These are phyloP conservation scores for Ensete glaucum DNA, from an alignment of 176 grass and related monocot genomes.

Conservation along the genomic window DNA sequence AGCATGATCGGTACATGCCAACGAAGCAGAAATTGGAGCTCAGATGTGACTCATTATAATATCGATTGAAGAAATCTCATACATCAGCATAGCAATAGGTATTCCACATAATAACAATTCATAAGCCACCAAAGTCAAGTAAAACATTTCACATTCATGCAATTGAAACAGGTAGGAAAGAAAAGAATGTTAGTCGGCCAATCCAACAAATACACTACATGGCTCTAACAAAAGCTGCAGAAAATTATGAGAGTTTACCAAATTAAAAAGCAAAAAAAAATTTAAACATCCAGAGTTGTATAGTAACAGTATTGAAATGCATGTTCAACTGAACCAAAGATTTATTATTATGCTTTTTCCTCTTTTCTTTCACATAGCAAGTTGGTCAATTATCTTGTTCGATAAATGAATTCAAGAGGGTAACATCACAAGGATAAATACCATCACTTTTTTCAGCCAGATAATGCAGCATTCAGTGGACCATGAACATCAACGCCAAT, in stretches of 20 bases:
- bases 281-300: not conserved
- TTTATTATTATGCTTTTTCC: not conserved
- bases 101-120: not conserved
- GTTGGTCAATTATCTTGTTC: not conserved
- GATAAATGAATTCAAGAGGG: not conserved
- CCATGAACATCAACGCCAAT: slow-evolving; percentile 40
- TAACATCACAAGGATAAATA: not conserved
- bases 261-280: no score
- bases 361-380: not conserved
- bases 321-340: not conserved
- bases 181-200: not conserved
- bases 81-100: not conserved
- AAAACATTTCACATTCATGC: not conserved
- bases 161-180: not conserved
- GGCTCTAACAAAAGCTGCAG: not conserved
- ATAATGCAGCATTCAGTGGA: slow-evolving; percentile 78
- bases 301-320: not conserved
- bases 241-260: not conserved
- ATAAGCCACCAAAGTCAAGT: not conserved
- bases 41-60: no score
- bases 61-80: not conserved
- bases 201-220: not conserved
- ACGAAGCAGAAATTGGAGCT: no score
- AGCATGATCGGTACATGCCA: no score
- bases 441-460: not conserved